Conservation (phyloP, 192 early-diverging fungal genomes). For the Backusella mclennaniae region DNA sequence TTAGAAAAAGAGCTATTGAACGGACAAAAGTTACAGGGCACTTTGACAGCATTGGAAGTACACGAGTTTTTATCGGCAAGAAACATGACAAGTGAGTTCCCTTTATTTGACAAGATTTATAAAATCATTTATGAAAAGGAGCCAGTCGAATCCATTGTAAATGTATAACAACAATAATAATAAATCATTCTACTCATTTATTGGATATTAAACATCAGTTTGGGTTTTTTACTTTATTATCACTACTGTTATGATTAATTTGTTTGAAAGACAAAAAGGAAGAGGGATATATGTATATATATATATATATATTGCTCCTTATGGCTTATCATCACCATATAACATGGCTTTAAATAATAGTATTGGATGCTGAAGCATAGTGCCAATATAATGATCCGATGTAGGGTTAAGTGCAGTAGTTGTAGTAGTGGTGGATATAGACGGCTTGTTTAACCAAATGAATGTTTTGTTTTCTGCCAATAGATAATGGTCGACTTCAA, state of each 20-base stretch:
- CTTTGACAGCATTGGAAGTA: constrained; percentile 85
- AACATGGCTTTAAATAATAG: not conserved
- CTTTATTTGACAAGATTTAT: constrained; percentile 88
- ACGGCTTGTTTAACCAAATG: not conserved
- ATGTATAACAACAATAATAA: not conserved
- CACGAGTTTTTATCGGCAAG: constrained; percentile 71
- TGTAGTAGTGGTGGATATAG: not conserved
- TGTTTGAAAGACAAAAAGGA: not conserved
- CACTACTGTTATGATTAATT: too few species aligned
- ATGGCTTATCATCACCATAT: not conserved
- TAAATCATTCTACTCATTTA: too few species aligned
- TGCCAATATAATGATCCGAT: not conserved
- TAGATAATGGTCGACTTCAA: not conserved
- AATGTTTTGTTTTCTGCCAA: not conserved
- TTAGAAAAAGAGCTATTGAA: constrained; percentile 92
- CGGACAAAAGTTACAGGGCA: constrained; percentile 97
- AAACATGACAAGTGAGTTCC: constrained; percentile 44
- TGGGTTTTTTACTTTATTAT: too few species aligned
- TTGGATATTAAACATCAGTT: too few species aligned
- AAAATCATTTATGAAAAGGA: constrained; percentile 76
- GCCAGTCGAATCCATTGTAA: constrained; percentile 28
- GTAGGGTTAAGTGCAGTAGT: not conserved
- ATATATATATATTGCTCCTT: too few species aligned
- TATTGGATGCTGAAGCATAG: not conserved
- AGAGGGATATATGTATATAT: not conserved